Evolutionary conservation across 2,329 filamentous ascomycete genomes (phyloP).

Genomic region (Didymella keratinophila): DNA sequence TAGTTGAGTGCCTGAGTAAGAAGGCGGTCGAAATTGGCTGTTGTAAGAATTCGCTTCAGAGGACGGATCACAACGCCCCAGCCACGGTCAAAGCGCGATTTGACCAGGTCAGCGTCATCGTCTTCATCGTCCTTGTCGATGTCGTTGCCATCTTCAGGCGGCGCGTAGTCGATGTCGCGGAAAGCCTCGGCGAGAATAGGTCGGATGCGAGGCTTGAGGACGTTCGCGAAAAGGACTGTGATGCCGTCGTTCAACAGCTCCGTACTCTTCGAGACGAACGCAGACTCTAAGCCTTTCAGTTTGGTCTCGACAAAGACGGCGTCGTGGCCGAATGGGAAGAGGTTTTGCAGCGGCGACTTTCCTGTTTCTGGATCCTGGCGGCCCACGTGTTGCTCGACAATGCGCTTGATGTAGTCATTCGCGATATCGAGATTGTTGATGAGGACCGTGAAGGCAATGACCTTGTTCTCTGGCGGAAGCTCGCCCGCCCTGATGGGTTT

Average conservation of each 20-base stretch:
- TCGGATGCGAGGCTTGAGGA: slow-evolving; percentile 83
- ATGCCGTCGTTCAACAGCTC: slow-evolving; percentile 87
- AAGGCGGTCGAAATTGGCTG: slow-evolving; percentile 76
- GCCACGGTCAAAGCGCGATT: slow-evolving; percentile 79
- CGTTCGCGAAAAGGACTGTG: slow-evolving; percentile 84
- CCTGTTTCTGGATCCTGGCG: slow-evolving; percentile 37
- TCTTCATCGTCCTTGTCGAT: slow-evolving; percentile 64
- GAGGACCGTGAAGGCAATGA: slow-evolving; percentile 87
- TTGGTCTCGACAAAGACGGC: slow-evolving; percentile 72
- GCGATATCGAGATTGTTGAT: slow-evolving; percentile 96
- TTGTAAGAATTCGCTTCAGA: slow-evolving; percentile 82
- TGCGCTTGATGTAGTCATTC: slow-evolving; percentile 88
- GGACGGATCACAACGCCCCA: slow-evolving; percentile 90
- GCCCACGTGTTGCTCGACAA: slow-evolving; percentile 74
- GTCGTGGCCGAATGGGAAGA: slow-evolving; percentile 84
- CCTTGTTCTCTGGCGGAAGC: slow-evolving; percentile 84
- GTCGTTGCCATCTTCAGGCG: slow-evolving; percentile 53
- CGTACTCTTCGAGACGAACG: slow-evolving; percentile 78
- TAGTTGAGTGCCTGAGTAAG: slow-evolving; percentile 77
- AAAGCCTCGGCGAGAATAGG: slow-evolving; percentile 88
- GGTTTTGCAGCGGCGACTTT: slow-evolving; percentile 58
- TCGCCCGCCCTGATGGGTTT: slow-evolving; percentile 79
- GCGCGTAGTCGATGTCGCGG: slow-evolving; percentile 84
- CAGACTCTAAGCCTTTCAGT: slow-evolving; percentile 72
- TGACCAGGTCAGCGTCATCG: slow-evolving; percentile 69